Base-by-base conservation (phyloP, 148 eudicot species). In the Camellia granthamiana region DNA sequence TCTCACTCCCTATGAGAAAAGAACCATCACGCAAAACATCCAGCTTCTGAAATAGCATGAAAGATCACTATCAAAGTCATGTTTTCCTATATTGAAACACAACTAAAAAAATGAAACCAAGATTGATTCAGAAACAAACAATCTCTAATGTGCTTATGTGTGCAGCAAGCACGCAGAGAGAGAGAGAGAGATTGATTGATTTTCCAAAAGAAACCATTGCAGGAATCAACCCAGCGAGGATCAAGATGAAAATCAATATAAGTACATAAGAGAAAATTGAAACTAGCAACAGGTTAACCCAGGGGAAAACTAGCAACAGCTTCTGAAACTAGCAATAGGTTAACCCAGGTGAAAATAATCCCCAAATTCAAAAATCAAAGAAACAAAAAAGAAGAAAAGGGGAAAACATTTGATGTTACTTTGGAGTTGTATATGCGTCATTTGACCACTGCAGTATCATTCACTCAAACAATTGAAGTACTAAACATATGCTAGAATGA, bases 1-100 rank as follows among this genome's bases (percentile, higher is more conserved):
- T 89, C 84, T 92, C 94, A 74, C 75, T 67, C 41, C 86, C 91
- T 41, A 84, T 83, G 55, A 85, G 85, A 85, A 82, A 80, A 58
- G 86, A 84, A 80, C 83, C 87, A 82, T 86, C 83, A 56, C 74
- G 80, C 63, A 80, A 42, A 46, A 80, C 77, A 76, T 91, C 89
- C 80, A 88, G 86, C 79, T 84, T 91, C 95, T 90, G 93, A 70
- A 83, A 72, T 64, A 67, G 16, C 58, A 81, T 62, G 49, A 43
- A 42, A 56, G 8, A 75, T 42, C 19, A 58, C 42, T 7, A 13
- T 23, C 75, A 69, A 75, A 21, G 65, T 56, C 49, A 56, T 18
- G 55, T 21, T 11, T 69, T 19, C 30, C 38, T 7, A 54, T 21
- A 58, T 49, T 21, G 18, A 56, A 30, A 41, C 19, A 44, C 56